A percentile compares a stretch with the other conserved stretches of the same genome.
Conservation (phyloP, 1,284 basidiomycete genomes). For the Cryptococcus floricola region DNA sequence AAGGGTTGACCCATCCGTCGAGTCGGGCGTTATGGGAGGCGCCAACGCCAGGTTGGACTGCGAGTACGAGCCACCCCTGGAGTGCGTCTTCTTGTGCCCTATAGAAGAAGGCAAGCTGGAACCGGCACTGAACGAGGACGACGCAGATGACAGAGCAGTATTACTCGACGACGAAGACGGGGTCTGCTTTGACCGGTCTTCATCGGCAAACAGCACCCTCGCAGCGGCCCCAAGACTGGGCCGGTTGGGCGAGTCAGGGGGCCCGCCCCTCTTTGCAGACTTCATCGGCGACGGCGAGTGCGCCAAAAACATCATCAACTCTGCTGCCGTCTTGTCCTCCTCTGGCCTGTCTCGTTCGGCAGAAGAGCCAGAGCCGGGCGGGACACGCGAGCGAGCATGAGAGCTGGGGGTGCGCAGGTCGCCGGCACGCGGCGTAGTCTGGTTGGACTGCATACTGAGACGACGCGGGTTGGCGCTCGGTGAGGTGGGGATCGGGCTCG, state of each 20-base stretch:
- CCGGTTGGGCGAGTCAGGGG: slow-evolving; percentile 7
- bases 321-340: slow-evolving; percentile 45
- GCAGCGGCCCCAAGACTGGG: slow-evolving; percentile 26
- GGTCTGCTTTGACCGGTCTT: background rate
- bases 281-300: slow-evolving; percentile 40
- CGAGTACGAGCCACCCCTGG: background rate
- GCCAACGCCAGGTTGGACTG: slow-evolving; percentile 31
- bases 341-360: slow-evolving; percentile 17
- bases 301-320: slow-evolving; percentile 49
- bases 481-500: slow-evolving; percentile 4
- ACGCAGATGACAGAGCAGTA: background rate
- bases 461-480: slow-evolving; percentile 4
- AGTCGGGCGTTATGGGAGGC: slow-evolving; percentile 24
- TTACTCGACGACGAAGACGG: background rate
- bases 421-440: slow-evolving; percentile 1
- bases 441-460: background rate
- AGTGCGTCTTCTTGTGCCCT: slow-evolving; percentile 1
- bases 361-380: slow-evolving; percentile 1
- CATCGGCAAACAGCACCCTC: slow-evolving; percentile 42
- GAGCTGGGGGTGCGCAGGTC: slow-evolving; percentile 12
- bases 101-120: background rate
- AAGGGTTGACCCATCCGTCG: background rate
- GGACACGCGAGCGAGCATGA: slow-evolving; percentile 4
- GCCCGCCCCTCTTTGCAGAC: background rate
- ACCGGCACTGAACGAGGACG: too few species aligned